Evolutionary conservation across 768 basidiomycete genomes (phyloP), one percentile per base, ranked within the genome.

Genomic region (Tricholoma sp.): DNA sequence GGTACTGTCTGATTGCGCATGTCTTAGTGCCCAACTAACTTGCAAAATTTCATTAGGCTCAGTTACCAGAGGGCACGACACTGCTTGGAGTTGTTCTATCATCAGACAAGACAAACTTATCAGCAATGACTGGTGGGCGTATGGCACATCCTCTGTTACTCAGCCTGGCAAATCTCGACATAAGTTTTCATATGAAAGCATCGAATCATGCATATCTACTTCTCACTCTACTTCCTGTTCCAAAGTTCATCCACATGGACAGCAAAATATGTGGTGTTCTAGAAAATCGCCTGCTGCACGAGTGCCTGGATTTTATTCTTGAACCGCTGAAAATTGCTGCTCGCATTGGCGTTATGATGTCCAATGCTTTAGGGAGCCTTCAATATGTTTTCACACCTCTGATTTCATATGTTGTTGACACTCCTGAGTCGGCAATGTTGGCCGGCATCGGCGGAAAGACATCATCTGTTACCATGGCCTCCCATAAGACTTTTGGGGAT

Each of bases 401-500:
- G 6, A 67, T 60, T 6, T 58, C 65, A 0, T 70, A 63, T 55
- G 71, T 74, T 20, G 66, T 66, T 3, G 68, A 75, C 54, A 70
- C 65, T 4, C 71, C 69, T 0, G 71, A 76, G 63, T 63, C 68
- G 6, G 53, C 58, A 1, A 49, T 69, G 41, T 52, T 73, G n/a
- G 60, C 69, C 1, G 58, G 69, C 18, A 65, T 73, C 18, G 55
- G 36, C 4, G 66, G 62, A 3, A 70, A 67, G 47, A 68, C 67
- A 1, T 75, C 70, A 0, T 65, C 64, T 1, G 60, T 74, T 8
- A 72, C 68, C 1, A 59, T 66, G 52, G 71, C 70, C 10, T 58
- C n/a, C 3, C 65, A 65, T 37, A 57, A 68, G 17, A 45, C 70
- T 32, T 70, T 73, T 54, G 66, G 72, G 0, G 68, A 76, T 37